Evolutionary conservation across 257 asterid species (phyloP).

Genomic region (Jaltomata sinuosa): DNA sequence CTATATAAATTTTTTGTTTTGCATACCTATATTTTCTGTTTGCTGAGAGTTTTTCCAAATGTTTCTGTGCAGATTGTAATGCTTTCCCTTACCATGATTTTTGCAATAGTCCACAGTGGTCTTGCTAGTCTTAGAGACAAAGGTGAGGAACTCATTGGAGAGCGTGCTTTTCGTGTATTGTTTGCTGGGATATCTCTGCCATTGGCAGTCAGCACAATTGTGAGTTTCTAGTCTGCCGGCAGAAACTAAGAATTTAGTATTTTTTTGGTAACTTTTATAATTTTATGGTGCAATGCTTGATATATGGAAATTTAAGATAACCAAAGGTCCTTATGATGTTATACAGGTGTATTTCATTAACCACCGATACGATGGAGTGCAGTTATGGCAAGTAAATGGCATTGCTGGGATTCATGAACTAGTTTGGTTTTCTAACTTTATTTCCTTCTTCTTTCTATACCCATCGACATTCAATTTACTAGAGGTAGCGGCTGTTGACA

Average conservation of each 20-base stretch:
- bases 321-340: neutral
- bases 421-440: constrained; percentile 61
- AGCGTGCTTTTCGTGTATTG: constrained; percentile 89
- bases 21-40: neutral
- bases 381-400: constrained; percentile 90
- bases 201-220: constrained; percentile 81
- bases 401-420: constrained; percentile 65
- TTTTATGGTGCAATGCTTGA: neutral
- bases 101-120: constrained; percentile 91
- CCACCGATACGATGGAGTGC: constrained; percentile 95
- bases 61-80: constrained; percentile 58
- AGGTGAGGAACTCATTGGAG: constrained; percentile 96
- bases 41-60: neutral
- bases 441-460: constrained; percentile 81
- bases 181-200: constrained; percentile 95
- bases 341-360: constrained; percentile 85
- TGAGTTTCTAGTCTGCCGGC: constrained; percentile 38
- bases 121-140: constrained; percentile 92
- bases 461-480: constrained; percentile 92
- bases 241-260: neutral
- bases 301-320: neutral
- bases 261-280: neutral
- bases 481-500: constrained; percentile 97
- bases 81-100: constrained; percentile 62
- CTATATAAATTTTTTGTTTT: neutral